Evolutionary conservation across 148 eudicot species (phyloP), one percentile per base, ranked within the genome.

Genomic region (Nepenthes gracilis): DNA sequence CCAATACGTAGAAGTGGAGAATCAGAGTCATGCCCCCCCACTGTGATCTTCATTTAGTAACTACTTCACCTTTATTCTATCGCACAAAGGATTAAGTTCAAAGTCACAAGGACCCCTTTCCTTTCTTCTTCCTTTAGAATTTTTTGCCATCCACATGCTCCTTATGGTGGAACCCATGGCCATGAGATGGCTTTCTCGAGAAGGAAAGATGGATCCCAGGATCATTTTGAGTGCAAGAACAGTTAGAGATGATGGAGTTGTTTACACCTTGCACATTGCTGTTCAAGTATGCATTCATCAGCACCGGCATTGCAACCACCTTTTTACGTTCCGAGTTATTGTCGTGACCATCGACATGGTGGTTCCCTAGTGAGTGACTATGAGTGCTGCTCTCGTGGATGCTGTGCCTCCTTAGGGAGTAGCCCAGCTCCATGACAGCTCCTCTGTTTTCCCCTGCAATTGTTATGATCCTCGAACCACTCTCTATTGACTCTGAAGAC

Each of bases 401-500:
- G 37, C 57, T 57, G 49, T 35, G 61, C 13, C 72, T 66, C 64
- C 71, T 77, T 9, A 60, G 54, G 5, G 80, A 65, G 66, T 72
- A 72, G 6, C 78, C 77, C 34, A 87, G 62, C 47, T 80, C 84
- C 96, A 85, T 87, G 34, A 87, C 49, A 12, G 91, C 96, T 23
- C 96, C 96, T 67, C 56, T 78, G 78, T 87, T 87, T 61, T 85
- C 88, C 48, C 96, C 96, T 23, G 86, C 70, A 52, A 85, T 72
- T 12, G 84, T 74, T 64, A 85, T 65, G 2, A 80, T 14, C 36
- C 83, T 77, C 77, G 65, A 60, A 2, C 23, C 76, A 5, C 12
- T 59, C 15, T 76, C 75, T 51, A 78, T 82, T 12, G 70, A 60
- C 32, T 74, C 74, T 1, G 37, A n/a, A 37, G 37, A 12, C 54